Conservation (phyloP, 305 asterid species). For the Plantago lanceolata region DNA sequence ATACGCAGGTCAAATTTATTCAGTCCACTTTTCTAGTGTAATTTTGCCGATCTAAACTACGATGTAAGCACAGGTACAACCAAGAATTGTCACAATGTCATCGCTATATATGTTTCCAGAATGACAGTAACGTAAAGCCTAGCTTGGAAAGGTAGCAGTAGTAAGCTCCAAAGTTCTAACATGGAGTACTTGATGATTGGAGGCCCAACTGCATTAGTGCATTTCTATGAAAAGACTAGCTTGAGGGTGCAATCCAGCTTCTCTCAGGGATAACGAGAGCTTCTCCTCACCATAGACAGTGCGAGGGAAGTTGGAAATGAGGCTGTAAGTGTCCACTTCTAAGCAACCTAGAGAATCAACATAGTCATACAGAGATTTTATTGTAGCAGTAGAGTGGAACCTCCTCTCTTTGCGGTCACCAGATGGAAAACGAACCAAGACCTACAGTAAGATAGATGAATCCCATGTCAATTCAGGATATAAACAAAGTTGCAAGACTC, state of each 20-base stretch:
- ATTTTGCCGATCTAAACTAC: neutral
- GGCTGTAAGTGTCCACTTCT: slow-evolving; percentile 62
- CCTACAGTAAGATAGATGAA: slow-evolving; percentile 36
- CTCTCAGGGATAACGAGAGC: slow-evolving; percentile 51
- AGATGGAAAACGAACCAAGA: slow-evolving; percentile 80
- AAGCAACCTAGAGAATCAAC: slow-evolving; percentile 83
- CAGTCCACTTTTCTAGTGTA: slow-evolving; percentile 3
- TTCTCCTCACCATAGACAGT: slow-evolving; percentile 66
- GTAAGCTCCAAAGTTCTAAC: too few relatives aligned
- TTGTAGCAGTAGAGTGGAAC: slow-evolving; percentile 49
- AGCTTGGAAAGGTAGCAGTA: neutral
- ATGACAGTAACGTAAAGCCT: neutral
- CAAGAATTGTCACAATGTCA: neutral
- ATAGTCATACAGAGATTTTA: slow-evolving; percentile 73
- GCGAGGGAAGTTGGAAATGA: slow-evolving; percentile 89
- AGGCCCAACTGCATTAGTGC: slow-evolving; percentile 26
- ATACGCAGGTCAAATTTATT: slow-evolving; percentile 5
- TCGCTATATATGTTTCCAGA: neutral
- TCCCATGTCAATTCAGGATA: slow-evolving; percentile 3
- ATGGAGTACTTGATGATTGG: neutral
- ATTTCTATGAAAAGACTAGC: slow-evolving; percentile 85
- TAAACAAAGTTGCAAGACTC: neutral
- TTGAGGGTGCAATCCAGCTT: slow-evolving; percentile 90
- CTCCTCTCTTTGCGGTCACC: slow-evolving; percentile 93
- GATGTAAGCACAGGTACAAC: slow-evolving; percentile 1